These are phyloP conservation scores for Pseudonectria buxi DNA, from an alignment of 2,329 filamentous ascomycete genomes.

Conservation along the genomic window DNA sequence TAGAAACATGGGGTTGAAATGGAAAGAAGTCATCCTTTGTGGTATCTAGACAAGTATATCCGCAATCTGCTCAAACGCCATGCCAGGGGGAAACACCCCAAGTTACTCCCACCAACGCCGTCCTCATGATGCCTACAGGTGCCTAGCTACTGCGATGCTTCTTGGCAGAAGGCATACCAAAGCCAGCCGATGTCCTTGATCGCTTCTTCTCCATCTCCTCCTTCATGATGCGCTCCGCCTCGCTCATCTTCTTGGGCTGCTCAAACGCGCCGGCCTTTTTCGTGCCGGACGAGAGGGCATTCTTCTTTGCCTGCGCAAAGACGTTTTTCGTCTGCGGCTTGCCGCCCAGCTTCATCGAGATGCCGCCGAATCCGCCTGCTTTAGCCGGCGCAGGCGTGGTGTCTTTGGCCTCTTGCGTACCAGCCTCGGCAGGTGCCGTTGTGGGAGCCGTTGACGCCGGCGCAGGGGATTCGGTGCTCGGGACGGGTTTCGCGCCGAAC, in stretches of 20 bases:
- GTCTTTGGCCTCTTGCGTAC: constrained; percentile 4
- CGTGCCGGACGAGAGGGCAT: constrained; percentile 51
- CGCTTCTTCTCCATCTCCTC: constrained; percentile 70
- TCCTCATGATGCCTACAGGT: background rate
- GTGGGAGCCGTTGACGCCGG: constrained; percentile 6
- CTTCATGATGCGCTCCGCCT: constrained; percentile 84
- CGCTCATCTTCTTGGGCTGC: constrained; percentile 76
- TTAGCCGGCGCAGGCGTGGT: constrained; percentile 22
- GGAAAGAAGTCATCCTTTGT: no score
- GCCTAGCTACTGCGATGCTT: constrained; percentile 38
- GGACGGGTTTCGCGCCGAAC: constrained; percentile 45
- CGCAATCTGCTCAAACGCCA: no score
- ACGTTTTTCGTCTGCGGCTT: constrained; percentile 71
- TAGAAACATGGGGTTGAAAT: no score
- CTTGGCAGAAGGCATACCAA: constrained; percentile 43
- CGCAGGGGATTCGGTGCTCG: constrained; percentile 15
- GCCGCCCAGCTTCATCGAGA: constrained; percentile 59
- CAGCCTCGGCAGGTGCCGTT: constrained; percentile 3
- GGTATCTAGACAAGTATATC: no score
- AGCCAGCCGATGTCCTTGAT: constrained; percentile 40
- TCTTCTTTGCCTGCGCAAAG: constrained; percentile 62
- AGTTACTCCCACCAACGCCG: constrained; percentile 6
- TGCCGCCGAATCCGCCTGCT: constrained; percentile 25
- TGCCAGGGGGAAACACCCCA: no score
- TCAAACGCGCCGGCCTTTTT: constrained; percentile 56